Evolutionary conservation across 805 yeast species (phyloP).

Genomic region (Pichia cabralensis): DNA sequence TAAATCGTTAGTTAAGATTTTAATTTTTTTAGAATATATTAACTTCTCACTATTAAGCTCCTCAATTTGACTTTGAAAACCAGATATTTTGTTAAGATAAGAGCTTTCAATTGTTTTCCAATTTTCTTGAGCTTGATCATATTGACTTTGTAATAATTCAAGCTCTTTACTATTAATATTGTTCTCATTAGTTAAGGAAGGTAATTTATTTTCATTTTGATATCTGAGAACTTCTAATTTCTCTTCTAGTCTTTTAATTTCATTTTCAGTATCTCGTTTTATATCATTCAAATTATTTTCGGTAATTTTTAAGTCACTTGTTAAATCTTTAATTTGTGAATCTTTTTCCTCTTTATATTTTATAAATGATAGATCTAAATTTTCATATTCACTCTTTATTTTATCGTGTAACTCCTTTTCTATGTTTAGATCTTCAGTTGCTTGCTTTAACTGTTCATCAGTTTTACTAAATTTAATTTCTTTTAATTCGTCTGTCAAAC

Average conservation of each 20-base stretch:
- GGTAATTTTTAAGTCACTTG: conserved; percentile 19
- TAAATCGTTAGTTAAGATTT: conserved; percentile 28
- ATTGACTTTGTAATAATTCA: conserved; percentile 59
- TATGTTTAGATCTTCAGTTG: too few relatives aligned
- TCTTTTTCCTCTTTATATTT: conserved; percentile 18
- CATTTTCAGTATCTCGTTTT: conserved; percentile 28
- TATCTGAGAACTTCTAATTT: conserved; percentile 61
- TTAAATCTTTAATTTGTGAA: conserved; percentile 18
- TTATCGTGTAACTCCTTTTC: conserved; percentile 26
- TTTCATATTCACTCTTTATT: conserved; percentile 8
- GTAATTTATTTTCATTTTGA: conserved; percentile 39
- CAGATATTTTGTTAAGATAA: conserved; percentile 38
- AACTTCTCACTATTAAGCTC: conserved; percentile 25
- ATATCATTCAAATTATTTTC: too few relatives aligned
- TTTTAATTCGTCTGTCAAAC: conserved; percentile 21
- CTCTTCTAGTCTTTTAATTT: conserved; percentile 51
- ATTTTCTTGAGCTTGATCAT: conserved; percentile 65
- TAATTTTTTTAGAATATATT: conserved; percentile 20
- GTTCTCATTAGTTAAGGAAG: background rate
- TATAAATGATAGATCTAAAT: conserved; percentile 16
- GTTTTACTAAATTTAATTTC: conserved; percentile 26
- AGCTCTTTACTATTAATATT: too few relatives aligned
- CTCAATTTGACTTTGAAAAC: conserved; percentile 36
- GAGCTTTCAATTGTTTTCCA: conserved; percentile 76
- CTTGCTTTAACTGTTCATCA: conserved; percentile 24